Evolutionary conservation across 116 monocot genomes (phyloP), one percentile per base, ranked within the genome.

Genomic region (Phalaenopsis hybrid): DNA sequence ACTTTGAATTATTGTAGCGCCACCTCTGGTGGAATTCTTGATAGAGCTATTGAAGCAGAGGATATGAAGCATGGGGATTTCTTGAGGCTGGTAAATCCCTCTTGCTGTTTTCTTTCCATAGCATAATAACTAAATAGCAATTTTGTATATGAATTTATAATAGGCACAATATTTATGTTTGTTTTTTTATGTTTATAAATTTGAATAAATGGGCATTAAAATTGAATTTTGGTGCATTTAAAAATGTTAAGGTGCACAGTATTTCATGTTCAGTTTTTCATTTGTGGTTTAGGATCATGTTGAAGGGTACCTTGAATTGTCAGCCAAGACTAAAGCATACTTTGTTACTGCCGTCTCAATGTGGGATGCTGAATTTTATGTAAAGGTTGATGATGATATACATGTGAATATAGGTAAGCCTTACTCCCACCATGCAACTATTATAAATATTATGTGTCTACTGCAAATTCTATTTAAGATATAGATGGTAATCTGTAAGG

Each of bases 301-400:
- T 18, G 98, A 98, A 93, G 95, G 98, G 55, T 98, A 98, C 76
- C 92, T 98, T 77, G 95, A 98, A 81, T 83, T 98, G 78, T 94
- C 98, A 58, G 94, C 94, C 8, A 98, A 98, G 77, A 98, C 94
- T 33, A 98, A 92, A 82, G 80, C 80, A 85, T 98, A 90, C 82
- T 98, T 98, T 81, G 92, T 90, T 70, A 93, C 98, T 25, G 98
- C 98, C 76, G 87, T 93, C 1, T 86, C 94, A 73, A 70, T 85
- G 85, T 98, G 98, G 98, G 98, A 98, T 92, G 98, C 98, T 44
- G 95, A 95, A n/a, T 98, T 95, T 81, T 98, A 98, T 72, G 49
- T 98, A 65, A 98, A 98, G 78, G 93, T 98, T 52, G 98, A 98
- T 85, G 98, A 98, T 81, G 98, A 98, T 87, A 88, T 98, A 34